Percentiles rank a stretch among this genome's conserved stretches.
Evolutionary conservation across 352 stramenopile species (phyloP).

Genomic region (Phytophthora vignae): DNA sequence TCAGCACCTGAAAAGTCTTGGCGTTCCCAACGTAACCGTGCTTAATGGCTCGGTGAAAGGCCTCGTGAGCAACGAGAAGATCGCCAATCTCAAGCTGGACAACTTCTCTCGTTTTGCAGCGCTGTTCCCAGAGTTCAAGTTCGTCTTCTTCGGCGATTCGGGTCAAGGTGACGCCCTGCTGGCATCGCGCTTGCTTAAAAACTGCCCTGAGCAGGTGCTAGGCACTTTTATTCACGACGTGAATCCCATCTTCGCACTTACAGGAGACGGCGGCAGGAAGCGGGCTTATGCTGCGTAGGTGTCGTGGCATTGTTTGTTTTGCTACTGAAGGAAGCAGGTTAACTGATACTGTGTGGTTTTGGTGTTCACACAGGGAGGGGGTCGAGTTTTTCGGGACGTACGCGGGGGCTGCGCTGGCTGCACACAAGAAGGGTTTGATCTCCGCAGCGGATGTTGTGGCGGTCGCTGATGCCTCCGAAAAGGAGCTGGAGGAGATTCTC

Average conservation of each 20-base stretch:
- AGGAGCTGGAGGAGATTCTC: conserved; percentile 56
- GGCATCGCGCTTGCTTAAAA: conserved; percentile 65
- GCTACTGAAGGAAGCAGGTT: neutral
- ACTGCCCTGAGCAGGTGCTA: conserved; percentile 68
- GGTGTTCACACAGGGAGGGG: conserved; percentile 60
- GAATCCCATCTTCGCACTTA: conserved; percentile 58
- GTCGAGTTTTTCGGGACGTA: conserved; percentile 84
- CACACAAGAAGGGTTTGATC: conserved; percentile 70
- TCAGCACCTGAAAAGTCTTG: conserved; percentile 81
- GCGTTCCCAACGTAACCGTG: conserved; percentile 78
- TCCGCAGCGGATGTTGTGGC: conserved; percentile 55
- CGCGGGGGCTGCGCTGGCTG: conserved; percentile 59
- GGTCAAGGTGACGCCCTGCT: conserved; percentile 82
- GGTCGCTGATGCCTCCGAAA: conserved; percentile 47
- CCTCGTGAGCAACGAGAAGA: conserved; percentile 86
- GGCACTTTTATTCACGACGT: conserved; percentile 86
- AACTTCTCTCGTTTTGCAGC: conserved; percentile 84
- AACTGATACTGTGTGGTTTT: neutral
- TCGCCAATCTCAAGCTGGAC: conserved; percentile 83
- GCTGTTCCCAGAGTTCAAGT: conserved; percentile 87
- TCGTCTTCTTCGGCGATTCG: conserved; percentile 88
- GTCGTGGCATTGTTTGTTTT: neutral
- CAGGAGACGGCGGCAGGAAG: conserved; percentile 74
- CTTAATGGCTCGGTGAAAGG: conserved; percentile 82
- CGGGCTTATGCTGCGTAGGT: conserved; percentile 66